Base-by-base conservation (phyloP, 148 eudicot genomes). In the Amaranthus hypochondriacus region DNA sequence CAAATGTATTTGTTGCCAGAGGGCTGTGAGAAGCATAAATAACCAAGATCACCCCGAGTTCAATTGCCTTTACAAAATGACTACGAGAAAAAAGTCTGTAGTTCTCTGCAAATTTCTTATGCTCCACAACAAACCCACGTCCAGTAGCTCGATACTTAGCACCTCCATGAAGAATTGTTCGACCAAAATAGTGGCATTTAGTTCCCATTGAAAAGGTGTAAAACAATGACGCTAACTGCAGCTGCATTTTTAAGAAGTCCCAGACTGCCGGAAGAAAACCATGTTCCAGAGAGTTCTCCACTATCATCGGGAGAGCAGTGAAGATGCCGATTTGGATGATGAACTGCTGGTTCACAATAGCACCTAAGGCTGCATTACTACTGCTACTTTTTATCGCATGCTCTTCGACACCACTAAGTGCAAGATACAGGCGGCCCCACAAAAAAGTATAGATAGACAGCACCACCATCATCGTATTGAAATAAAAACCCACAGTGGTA, bases 91-190 rank as follows among this genome's bases (percentile, higher is more conserved):
- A 93, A 50, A 89, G 81, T 80, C 98, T 77, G 53, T 93, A 93
- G 70, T 91, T 93, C 77, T 93, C 98, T 0, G 90, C 82, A 77
- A 93, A 93, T 66, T 84, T 93, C 80, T 89, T 91, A 73, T 88
- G 98, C 69, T 88, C 82, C 44, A 93, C 95, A 66, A 93, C 98
- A 86, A 93, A 93, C 47, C 98, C 98, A 62, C 98, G 92, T 48
- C 98, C 98, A 18, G 98, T 93, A 58, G 88, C 92, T 77, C 92
- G 82, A 76, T 93, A 93, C 76, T 89, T 91, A 21, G 98, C 98
- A 43, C 98, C 98, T 15, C 98, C 98, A 46, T 93, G 98, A 54
- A 93, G 97, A 76, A 93, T 88, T 73, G 98, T 93, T 70, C 95
- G 84, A 11, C 98, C 98, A 56, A 93, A 93, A 74, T 75, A 93